A percentile compares a stretch with the other conserved stretches of the same genome.
Evolutionary conservation across 192 early-diverging fungal genomes (phyloP).

Genomic region (Gamsiella multidivaricata): DNA sequence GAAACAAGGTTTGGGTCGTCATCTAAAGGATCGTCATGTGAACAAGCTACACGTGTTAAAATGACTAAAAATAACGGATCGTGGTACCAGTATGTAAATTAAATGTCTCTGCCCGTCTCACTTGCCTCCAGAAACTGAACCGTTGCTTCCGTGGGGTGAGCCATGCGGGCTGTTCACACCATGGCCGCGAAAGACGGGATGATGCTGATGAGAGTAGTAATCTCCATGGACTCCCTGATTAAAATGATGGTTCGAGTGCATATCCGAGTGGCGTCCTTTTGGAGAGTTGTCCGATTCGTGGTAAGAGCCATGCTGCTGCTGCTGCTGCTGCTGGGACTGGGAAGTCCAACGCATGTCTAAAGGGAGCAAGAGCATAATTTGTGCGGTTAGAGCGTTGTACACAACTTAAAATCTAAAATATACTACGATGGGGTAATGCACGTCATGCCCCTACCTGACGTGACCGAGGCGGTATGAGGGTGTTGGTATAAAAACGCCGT

Average conservation of each 20-base stretch:
- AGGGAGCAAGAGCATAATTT: background rate
- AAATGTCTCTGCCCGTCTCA: no score
- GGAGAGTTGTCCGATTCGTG: slow-evolving; percentile 42
- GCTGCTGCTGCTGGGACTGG: slow-evolving; percentile 31
- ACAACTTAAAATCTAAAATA: no score
- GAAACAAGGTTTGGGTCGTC: slow-evolving; percentile 46
- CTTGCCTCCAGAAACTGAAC: slow-evolving; percentile 48
- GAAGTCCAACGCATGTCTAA: slow-evolving; percentile 46
- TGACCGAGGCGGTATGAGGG: slow-evolving; percentile 27
- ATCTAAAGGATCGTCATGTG: slow-evolving; percentile 16
- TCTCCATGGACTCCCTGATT: slow-evolving; percentile 35
- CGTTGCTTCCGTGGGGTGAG: slow-evolving; percentile 47
- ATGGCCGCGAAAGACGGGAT: slow-evolving; percentile 28
- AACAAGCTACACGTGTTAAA: background rate
- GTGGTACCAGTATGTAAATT: no score
- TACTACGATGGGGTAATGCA: no score
- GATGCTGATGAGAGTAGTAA: slow-evolving; percentile 48
- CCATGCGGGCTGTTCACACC: slow-evolving; percentile 47
- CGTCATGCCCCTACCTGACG: slow-evolving; percentile 46
- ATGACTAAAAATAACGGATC: background rate
- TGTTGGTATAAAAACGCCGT: slow-evolving; percentile 69
- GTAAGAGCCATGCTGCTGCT: slow-evolving; percentile 37
- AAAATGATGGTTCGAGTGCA: slow-evolving; percentile 39
- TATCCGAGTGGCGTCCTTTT: slow-evolving; percentile 25
- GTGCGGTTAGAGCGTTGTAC: no score